phyloP scores from a whole-genome alignment of 2,329 filamentous ascomycete genomes.

The Aspergillus phoenicis region DNA sequence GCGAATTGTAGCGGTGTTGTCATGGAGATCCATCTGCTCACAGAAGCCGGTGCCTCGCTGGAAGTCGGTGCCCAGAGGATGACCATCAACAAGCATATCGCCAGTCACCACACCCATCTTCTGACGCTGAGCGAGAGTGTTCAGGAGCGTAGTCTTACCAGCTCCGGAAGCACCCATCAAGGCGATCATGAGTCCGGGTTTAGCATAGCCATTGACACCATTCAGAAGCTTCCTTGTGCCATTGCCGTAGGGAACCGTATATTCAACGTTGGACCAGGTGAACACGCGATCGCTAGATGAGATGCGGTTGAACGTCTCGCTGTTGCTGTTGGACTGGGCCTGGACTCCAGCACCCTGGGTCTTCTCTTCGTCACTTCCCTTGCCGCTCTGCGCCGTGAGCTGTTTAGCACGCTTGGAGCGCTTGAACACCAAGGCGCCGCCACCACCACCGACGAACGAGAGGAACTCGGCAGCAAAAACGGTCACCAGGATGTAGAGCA shows the following conservation, averaged over 20 bases:
- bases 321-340: conserved; percentile 29
- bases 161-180: conserved; percentile 81
- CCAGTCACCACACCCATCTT: conserved; percentile 66
- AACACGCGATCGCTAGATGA: conserved; percentile 66
- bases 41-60: conserved; percentile 72
- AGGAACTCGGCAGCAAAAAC: conserved; percentile 70
- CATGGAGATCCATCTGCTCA: conserved; percentile 72
- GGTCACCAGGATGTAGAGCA: conserved; percentile 74
- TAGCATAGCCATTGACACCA: conserved; percentile 73
- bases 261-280: conserved; percentile 71
- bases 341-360: conserved; percentile 35
- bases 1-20: conserved; percentile 66
- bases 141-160: conserved; percentile 81
- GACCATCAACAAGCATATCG: conserved; percentile 72
- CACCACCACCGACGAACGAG: conserved; percentile 62
- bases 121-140: conserved; percentile 74
- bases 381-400: conserved; percentile 48
- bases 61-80: conserved; percentile 62
- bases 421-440: conserved; percentile 73
- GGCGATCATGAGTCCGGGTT: conserved; percentile 77
- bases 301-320: conserved; percentile 45
- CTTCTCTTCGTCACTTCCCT: conserved; percentile 62
- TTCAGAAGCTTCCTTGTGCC: conserved; percentile 65
- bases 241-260: conserved; percentile 70
- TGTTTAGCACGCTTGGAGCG: conserved; percentile 64